Base-by-base conservation (phyloP, 768 basidiomycete species). In the Tulasnella sp. region DNA sequence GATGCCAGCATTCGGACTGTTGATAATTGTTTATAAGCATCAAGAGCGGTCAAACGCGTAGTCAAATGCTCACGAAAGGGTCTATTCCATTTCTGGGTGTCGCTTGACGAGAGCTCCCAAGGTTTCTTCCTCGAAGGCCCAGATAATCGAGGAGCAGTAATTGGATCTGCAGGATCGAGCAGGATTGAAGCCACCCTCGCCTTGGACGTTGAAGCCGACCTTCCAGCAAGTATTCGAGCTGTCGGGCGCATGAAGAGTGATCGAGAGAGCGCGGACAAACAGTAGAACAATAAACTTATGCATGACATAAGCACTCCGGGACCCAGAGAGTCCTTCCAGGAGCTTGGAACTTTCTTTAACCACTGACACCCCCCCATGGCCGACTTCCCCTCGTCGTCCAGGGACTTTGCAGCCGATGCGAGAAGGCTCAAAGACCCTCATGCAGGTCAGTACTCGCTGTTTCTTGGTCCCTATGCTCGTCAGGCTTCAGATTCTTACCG, bases 151-250 rank as follows among this genome's bases (percentile, higher is more conserved):
- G 74, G 26, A 83, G 77, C 34, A 83, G 84, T 73, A 92, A 81
- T 39, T 87, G 87, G 78, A 87, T 90, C 22, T 76, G 73, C 32
- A 22, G 82, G 77, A 69, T 85, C 82, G 32, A 92, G 82, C 29
- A 94, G 79, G 72, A 93, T 86, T 8, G 91, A 59, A 8, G 52
- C 52, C 29, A 59, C 12, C 16, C 52, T 22, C 32, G 63, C 59
- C 59, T 41, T 47, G 70, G 66, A 67, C 34, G 52, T 19, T 34
- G 44, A 42, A 12, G 12, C 40, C 32, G 40, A 34, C 52, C 70
- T 81, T 74, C 80, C 92, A 91, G 82, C 79, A 92, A 94, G 70
- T 91, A 90, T 77, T 86, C 90, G 12, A 89, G 84, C 86, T 86
- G 89, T 86, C 88, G 90, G 34, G 79, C 78, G 75, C 85, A 81